phyloP scores from a whole-genome alignment of 2,329 filamentous ascomycete genomes.

The Helminthosporium solani region DNA sequence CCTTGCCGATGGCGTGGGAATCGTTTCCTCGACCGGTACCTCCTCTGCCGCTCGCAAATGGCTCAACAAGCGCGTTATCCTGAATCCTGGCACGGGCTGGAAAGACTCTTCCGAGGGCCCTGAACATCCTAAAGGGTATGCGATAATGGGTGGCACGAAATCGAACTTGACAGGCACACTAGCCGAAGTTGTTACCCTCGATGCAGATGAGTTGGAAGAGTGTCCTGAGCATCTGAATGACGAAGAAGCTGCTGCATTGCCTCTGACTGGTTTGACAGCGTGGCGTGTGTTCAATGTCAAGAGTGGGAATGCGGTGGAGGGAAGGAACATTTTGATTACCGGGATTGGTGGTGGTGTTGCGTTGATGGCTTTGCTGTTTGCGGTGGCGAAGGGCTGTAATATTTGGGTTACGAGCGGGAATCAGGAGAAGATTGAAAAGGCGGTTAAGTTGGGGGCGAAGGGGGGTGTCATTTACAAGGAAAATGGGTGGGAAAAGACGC shows the following conservation, averaged over 20 bases:
- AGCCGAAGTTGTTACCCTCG: conserved; percentile 70
- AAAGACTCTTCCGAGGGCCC: conserved; percentile 68
- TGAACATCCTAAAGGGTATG: conserved; percentile 61
- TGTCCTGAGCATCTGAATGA: conserved; percentile 71
- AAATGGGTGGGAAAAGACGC: conserved; percentile 76
- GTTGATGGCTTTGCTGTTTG: conserved; percentile 77
- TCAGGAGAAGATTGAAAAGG: conserved; percentile 72
- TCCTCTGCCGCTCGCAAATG: conserved; percentile 55
- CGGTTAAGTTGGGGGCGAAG: conserved; percentile 69
- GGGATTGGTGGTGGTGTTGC: conserved; percentile 94
- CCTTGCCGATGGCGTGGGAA: conserved; percentile 78
- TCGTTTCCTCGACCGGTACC: conserved; percentile 65
- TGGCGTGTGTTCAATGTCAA: conserved; percentile 87
- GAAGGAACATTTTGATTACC: conserved; percentile 78
- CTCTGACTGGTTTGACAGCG: conserved; percentile 80
- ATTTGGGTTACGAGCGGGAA: conserved; percentile 81
- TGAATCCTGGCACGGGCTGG: conserved; percentile 81
- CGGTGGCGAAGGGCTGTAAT: conserved; percentile 67
- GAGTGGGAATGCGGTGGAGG: conserved; percentile 61
- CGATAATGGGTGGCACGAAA: conserved; percentile 69
- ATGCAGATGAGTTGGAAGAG: conserved; percentile 71
- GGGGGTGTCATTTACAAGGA: conserved; percentile 84
- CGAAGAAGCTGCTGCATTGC: conserved; percentile 78
- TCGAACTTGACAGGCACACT: conserved; percentile 67
- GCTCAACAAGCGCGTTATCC: conserved; percentile 69